Evolutionary conservation across 352 stramenopile species (phyloP).

Genomic region (Globisporangium paroecandrum): DNA sequence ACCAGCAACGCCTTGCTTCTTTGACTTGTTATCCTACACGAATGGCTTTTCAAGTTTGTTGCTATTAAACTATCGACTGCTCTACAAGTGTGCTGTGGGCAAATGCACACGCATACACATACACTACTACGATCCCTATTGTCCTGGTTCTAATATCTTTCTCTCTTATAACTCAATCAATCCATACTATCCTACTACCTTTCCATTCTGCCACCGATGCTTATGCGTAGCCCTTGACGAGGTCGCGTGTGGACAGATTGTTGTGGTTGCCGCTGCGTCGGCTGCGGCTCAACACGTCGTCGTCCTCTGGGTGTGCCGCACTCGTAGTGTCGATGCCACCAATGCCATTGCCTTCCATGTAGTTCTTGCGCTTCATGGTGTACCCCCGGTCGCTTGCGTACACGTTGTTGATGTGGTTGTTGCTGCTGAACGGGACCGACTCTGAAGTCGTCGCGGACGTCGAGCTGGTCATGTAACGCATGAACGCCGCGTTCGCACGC

Average conservation of each 20-base stretch:
- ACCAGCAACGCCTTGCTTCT: neutral
- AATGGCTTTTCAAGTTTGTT: neutral
- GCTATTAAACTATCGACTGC: slow-evolving; percentile 2
- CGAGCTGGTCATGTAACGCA: slow-evolving; percentile 19
- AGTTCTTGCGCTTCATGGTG: slow-evolving; percentile 15
- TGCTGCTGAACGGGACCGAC: slow-evolving; percentile 13
- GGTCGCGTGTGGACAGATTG: slow-evolving; percentile 22
- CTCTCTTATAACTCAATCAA: slow-evolving; percentile 8
- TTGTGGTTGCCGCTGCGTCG: slow-evolving; percentile 19
- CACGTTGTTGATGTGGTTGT: neutral
- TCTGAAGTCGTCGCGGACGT: slow-evolving; percentile 17
- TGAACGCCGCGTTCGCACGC: slow-evolving; percentile 15
- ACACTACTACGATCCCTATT: slow-evolving; percentile 2
- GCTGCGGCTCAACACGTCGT: slow-evolving; percentile 23
- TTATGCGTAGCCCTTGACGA: slow-evolving; percentile 15
- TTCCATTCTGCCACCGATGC: neutral
- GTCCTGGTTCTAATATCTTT: slow-evolving; percentile 5
- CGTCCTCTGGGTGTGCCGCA: slow-evolving; percentile 18
- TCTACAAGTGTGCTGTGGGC: neutral
- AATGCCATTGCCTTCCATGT: slow-evolving; percentile 27
- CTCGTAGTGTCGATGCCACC: neutral
- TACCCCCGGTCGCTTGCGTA: slow-evolving; percentile 1
- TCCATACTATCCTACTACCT: slow-evolving; percentile 3
- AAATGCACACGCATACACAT: neutral
- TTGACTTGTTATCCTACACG: neutral